Evolutionary conservation across 2,329 filamentous ascomycete species (phyloP), one percentile per base, ranked within the genome.

Genomic region (Epicoccum nigrum): DNA sequence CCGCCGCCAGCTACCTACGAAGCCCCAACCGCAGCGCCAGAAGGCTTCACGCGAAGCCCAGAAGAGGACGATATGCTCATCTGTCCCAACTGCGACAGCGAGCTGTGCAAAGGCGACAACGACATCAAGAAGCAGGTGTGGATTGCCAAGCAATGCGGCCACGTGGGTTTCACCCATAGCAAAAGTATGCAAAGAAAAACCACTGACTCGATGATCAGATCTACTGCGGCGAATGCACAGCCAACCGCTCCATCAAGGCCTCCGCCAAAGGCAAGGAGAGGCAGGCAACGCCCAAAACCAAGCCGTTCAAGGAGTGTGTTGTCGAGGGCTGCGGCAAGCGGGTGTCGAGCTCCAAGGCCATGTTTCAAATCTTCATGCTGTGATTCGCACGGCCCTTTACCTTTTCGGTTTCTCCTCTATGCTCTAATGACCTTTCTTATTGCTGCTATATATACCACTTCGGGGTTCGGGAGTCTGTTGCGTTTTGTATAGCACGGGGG

Each of bases 81-180:
- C 1, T 99, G 94, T 69, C 90, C 93, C 0, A 90, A 90, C 51
- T 99, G 94, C 64, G 86, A 88, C 15, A 83, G 89, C 51, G 93
- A 97, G 74, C 77, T 99, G 13, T 88, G 90, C 5, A 85, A 87
- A 42, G 89, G 92, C 12, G 85, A 85, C 0, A 79, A 81, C 17
- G 78, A 82, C 21, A 69, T 78, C 27, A 92, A 96, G 73, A 86
- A 90, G 67, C 89, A 96, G 64, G 93, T 97, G 56, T 97, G 92
- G 92, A 88, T 94, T 1, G 81, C 94, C 28, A 96, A 92, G 74
- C 82, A 82, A 43, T 99, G 94, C 71, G 94, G 94, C 58, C 94
- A 99, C 77, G 94, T 97, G 82, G 73, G 83, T 79, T 33, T 12
- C 11, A 16, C 19, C 6, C 7, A 4, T n/a, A 30, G 13, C 16